phyloP scores from a whole-genome alignment of 2,329 filamentous ascomycete genomes.

The Pestalotiopsis sp. region DNA sequence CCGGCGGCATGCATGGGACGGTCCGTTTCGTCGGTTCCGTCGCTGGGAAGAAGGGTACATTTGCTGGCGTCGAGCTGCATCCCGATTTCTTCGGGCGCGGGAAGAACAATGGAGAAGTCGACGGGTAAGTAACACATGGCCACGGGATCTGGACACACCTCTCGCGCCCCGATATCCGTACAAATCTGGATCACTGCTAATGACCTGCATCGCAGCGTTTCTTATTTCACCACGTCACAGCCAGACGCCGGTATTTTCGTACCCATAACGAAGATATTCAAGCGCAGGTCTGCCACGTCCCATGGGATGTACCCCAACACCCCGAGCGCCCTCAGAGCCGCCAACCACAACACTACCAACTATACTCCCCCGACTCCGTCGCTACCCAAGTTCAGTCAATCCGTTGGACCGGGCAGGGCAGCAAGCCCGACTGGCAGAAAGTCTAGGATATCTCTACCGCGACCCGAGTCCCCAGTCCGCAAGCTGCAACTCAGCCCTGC shows the following conservation, averaged over 20 bases:
- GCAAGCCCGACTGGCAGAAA: slow-evolving; percentile 74
- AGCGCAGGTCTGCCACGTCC: slow-evolving; percentile 59
- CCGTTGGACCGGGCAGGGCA: slow-evolving; percentile 75
- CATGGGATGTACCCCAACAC: slow-evolving; percentile 64
- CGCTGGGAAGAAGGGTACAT: slow-evolving; percentile 85
- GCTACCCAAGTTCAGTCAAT: slow-evolving; percentile 84
- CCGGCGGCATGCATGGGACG: slow-evolving; percentile 87
- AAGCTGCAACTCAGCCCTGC: slow-evolving; percentile 66
- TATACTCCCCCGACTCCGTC: slow-evolving; percentile 68
- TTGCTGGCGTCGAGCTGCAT: slow-evolving; percentile 89
- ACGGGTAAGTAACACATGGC: slow-evolving; percentile 67
- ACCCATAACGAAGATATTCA: slow-evolving; percentile 78
- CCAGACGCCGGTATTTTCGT: slow-evolving; percentile 92
- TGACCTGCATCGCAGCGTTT: slow-evolving; percentile 47
- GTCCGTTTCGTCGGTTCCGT: slow-evolving; percentile 89
- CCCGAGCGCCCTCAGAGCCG: slow-evolving; percentile 62
- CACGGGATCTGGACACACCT: not conserved
- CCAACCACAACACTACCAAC: slow-evolving; percentile 60
- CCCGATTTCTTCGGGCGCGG: slow-evolving; percentile 79
- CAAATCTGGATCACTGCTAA: slow-evolving; percentile 18
- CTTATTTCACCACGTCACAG: slow-evolving; percentile 80
- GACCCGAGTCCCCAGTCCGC: slow-evolving; percentile 84
- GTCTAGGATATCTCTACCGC: slow-evolving; percentile 76
- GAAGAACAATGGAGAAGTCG: slow-evolving; percentile 96
- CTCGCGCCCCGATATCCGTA: not conserved